Evolutionary conservation across 2,329 filamentous ascomycete species (phyloP), one percentile per base, ranked within the genome.

Genomic region (Pyricularia sp.): DNA sequence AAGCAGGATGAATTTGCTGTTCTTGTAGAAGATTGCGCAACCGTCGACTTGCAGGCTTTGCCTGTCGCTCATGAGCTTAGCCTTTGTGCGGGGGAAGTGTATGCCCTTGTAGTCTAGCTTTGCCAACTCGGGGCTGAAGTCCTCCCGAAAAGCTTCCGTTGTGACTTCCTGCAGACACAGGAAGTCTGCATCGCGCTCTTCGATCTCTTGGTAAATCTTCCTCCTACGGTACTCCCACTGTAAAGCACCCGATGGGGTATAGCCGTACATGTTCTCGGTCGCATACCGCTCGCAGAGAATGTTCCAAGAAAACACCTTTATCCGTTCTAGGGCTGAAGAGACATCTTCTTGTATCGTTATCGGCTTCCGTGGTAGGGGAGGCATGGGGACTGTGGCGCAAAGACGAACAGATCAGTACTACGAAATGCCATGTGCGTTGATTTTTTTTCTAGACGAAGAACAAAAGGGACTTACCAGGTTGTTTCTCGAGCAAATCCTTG

Each of bases 241-340:
- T 28, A 99, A 81, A 9, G 91, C 91, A 65, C 84, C 84, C 19
- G 88, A 88, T 2, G 94, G 90, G 0, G 92, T 93, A 75, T 97
- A 97, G 59, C 93, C 93, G 73, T 97, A 97, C 67, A 90, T 86
- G 65, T 87, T 82, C 65, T 86, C 82, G 0, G 93, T 97, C 4
- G 93, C 93, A 71, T 94, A 96, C 72, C 92, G 91, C 76, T 97
- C 92, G 76, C 93, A 97, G 12, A 99, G 83, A 61, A 93, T 96
- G 74, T 99, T 99, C 87, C 94, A 97, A 26, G 91, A 96, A 67
- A 97, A 82, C 9, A 96, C 88, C 65, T 90, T 91, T 73, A 97
- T 86, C 64, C 86, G 88, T 72, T 97, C 85, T 67, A 85, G 75
- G 64, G 73, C 79, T 1, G 81, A 70, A 74, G 78, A 81, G 65